Percentiles rank a stretch among this genome's conserved stretches.
Evolutionary conservation across 2,329 filamentous ascomycete genomes (phyloP).

Genomic region (Trichophyton benhamiae): DNA sequence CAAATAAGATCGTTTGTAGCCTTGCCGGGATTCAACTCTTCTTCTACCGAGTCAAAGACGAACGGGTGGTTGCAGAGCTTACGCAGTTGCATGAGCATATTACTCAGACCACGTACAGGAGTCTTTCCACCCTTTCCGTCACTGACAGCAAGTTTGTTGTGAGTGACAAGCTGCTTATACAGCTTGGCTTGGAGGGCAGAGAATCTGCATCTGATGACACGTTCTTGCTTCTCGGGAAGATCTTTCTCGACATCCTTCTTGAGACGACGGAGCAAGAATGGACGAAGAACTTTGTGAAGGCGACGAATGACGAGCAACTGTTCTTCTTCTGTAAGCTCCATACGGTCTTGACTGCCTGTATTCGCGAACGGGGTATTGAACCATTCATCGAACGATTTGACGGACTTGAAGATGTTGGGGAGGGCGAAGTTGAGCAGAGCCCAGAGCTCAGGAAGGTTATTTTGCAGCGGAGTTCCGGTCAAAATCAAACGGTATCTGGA

Average conservation of each 20-base stretch:
- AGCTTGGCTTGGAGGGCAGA: conserved; percentile 85
- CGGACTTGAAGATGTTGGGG: conserved; percentile 97
- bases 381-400: conserved; percentile 98
- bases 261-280: conserved; percentile 92
- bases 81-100: conserved; percentile 99
- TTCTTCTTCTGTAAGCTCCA: conserved; percentile 99
- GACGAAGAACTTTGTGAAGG: conserved; percentile 91
- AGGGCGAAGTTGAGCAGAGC: conserved; percentile 96
- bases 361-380: conserved; percentile 99
- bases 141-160: conserved; percentile 87
- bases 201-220: conserved; percentile 98
- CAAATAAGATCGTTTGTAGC: conserved; percentile 87
- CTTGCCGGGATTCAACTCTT: conserved; percentile 86
- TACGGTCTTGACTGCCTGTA: conserved; percentile 94
- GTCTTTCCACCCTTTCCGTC: conserved; percentile 94
- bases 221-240: conserved; percentile 95
- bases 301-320: conserved; percentile 95
- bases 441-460: conserved; percentile 93
- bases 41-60: conserved; percentile 94
- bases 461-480: conserved; percentile 92
- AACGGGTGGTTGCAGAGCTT: conserved; percentile 99
- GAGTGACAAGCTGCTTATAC: conserved; percentile 93
- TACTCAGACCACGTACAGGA: conserved; percentile 85
- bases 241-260: conserved; percentile 99
- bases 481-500: conserved; percentile 93